Evolutionary conservation across 805 yeast species (phyloP).

Genomic region (Blastobotrys attinorum): DNA sequence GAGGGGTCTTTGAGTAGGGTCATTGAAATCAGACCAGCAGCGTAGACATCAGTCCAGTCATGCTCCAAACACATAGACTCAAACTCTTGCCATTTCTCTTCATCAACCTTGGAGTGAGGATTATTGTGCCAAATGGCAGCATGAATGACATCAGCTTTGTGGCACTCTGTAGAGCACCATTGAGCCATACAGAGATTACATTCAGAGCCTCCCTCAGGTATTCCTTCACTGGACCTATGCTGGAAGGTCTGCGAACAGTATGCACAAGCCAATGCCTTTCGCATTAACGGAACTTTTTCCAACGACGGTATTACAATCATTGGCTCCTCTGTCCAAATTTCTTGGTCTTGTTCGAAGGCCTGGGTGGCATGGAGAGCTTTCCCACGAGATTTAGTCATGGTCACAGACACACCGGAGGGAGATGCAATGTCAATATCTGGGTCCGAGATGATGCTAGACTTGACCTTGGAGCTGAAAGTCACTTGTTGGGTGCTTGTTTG

Average conservation of each 20-base stretch:
- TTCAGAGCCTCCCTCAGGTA: conserved; percentile 41
- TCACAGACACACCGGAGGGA: conserved; percentile 37
- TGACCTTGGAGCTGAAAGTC: conserved; percentile 44
- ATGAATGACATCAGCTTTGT: conserved; percentile 47
- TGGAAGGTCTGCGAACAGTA: conserved; percentile 56
- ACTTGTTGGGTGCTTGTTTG: conserved; percentile 33
- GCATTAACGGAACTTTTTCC: conserved; percentile 52
- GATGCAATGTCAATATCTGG: too few species aligned
- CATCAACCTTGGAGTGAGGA: conserved; percentile 25
- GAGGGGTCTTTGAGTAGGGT: conserved; percentile 36
- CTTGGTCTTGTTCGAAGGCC: conserved; percentile 38
- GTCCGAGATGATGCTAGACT: conserved; percentile 42
- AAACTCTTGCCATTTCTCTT: conserved; percentile 42
- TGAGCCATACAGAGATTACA: conserved; percentile 57
- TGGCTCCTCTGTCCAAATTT: conserved; percentile 57
- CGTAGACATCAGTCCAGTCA: conserved; percentile 62
- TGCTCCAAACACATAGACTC: conserved; percentile 56
- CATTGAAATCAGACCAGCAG: conserved; percentile 52
- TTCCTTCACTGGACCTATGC: conserved; percentile 18
- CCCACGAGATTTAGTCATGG: conserved; percentile 47
- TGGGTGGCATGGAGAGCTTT: conserved; percentile 51
- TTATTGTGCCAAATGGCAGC: conserved; percentile 46
- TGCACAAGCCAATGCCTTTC: conserved; percentile 60
- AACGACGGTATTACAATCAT: conserved; percentile 59
- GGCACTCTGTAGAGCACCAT: conserved; percentile 66